Evolutionary conservation across 108 stramenopile species (phyloP).

Genomic region (Schizochytrium sp.): DNA sequence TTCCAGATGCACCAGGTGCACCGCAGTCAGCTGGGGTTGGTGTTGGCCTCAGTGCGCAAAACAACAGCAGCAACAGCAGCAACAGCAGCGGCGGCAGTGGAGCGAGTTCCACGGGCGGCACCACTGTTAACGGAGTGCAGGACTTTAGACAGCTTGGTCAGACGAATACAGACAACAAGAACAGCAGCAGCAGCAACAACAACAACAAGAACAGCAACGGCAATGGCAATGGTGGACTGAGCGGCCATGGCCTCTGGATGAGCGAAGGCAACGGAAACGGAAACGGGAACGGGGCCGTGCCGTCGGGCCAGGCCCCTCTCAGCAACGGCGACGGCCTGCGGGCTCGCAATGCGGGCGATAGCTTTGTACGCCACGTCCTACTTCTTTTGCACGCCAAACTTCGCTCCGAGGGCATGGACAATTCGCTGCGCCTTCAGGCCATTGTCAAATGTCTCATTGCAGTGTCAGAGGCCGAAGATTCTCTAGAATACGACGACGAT

Average conservation of each 20-base stretch:
- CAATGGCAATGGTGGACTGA: too few relatives aligned
- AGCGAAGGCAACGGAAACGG: too few relatives aligned
- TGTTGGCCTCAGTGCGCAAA: too few relatives aligned
- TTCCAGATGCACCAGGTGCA: neutral
- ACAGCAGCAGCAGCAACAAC: too few relatives aligned
- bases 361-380: neutral
- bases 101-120: neutral
- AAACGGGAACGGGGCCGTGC: too few relatives aligned
- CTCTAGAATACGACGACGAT: neutral
- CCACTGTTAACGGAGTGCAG: neutral
- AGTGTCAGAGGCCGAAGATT: neutral
- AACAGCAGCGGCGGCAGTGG: too few relatives aligned
- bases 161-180: too few relatives aligned
- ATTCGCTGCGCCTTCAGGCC: neutral
- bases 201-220: too few relatives aligned
- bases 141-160: too few relatives aligned
- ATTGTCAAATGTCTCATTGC: neutral
- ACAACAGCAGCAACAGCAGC: too few relatives aligned
- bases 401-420: neutral
- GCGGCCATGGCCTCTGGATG: too few relatives aligned
- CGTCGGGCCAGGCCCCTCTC: neutral
- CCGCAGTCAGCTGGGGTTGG: too few relatives aligned
- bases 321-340: neutral
- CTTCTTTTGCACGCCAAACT: neutral
- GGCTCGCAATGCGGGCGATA: neutral